Base-by-base conservation (phyloP, 768 basidiomycete species). In the Chalciporus pseudorubinellus region DNA sequence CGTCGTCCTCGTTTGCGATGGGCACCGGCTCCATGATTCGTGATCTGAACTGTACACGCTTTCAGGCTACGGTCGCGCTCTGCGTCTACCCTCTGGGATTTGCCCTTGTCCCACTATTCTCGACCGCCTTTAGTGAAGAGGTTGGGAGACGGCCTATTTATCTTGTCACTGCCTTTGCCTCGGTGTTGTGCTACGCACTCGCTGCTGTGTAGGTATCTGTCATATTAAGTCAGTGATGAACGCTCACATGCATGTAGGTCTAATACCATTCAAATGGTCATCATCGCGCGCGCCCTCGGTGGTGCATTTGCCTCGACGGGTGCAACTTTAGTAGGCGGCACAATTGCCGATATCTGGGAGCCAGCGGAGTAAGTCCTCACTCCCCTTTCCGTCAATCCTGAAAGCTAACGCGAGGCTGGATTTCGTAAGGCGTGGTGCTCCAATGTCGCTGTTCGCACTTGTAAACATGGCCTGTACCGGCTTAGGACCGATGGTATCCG, bases 371-470 rank as follows among this genome's bases (percentile, higher is more conserved):
- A 55, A 41, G 78, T 59, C 2, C 26, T 22, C 40, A n/a, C 60
- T n/a, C 26, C 1, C 26, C 44, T 19, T 11, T n/a, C 14, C 12
- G 13, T 31, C 19, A 41, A 9, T 5, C 41, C 11, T 9, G 13
- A 7, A 42, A 16, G 13, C 19, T 52, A 33, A 58, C 9, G 6
- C 24, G 34, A 41, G 21, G 9, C 12, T 29, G 31, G 33, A 28
- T 39, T 21, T 12, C 41, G 12, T 33, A 19, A 89, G 86, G 34
- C 86, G 88, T 16, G 84, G 87, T 1, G 55, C 84, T 2, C 88
- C 89, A 0, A 90, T 92, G 87, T 74, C 85, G 0, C 55, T 87
- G 2, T 94, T 90, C 65, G 69, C 85, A 0, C 52, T 84, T 11
- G 73, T 74, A 3, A 86, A 83, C 3, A 69, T 91, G 29, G 75